Percentiles rank a stretch among this genome's conserved stretches.
Evolutionary conservation across 1,284 basidiomycete genomes (phyloP).

Genomic region (Chiua sp.): DNA sequence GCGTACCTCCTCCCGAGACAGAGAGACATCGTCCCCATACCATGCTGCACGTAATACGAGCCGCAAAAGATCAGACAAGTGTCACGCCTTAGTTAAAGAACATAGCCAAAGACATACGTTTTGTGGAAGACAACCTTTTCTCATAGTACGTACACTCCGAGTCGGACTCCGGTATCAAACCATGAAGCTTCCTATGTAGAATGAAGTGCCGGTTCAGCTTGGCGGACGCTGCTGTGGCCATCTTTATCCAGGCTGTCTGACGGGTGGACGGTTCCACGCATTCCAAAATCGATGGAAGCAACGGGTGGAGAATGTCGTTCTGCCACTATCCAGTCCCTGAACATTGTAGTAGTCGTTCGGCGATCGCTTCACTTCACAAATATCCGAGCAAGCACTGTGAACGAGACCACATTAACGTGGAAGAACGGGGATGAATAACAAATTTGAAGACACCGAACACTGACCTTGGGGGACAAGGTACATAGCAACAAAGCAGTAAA

Average conservation of each 20-base stretch:
- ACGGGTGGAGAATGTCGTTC: not conserved
- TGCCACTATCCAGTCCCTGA: no score
- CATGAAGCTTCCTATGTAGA: not conserved
- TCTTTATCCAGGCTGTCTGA: not conserved
- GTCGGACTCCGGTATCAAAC: no score
- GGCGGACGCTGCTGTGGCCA: constrained; percentile 6
- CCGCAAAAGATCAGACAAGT: constrained; percentile 1
- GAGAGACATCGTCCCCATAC: constrained; percentile 10
- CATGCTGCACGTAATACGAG: constrained; percentile 8
- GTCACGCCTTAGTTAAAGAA: not conserved
- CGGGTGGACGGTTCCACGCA: no score
- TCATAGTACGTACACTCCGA: no score
- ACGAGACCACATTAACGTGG: not conserved
- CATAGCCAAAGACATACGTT: not conserved
- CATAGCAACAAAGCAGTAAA: not conserved
- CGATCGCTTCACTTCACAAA: no score
- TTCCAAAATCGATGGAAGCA: no score
- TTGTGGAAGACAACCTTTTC: not conserved
- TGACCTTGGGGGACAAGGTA: not conserved
- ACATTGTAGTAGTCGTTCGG: not conserved
- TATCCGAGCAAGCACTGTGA: not conserved
- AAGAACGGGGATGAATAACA: not conserved
- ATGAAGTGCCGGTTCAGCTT: not conserved
- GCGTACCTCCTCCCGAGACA: not conserved
- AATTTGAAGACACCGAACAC: constrained; percentile 1